Percentiles rank a stretch among this genome's conserved stretches.
These are phyloP conservation scores for Bipolaris bicolor DNA, from an alignment of 2,329 filamentous ascomycete genomes.

Conservation along the genomic window DNA sequence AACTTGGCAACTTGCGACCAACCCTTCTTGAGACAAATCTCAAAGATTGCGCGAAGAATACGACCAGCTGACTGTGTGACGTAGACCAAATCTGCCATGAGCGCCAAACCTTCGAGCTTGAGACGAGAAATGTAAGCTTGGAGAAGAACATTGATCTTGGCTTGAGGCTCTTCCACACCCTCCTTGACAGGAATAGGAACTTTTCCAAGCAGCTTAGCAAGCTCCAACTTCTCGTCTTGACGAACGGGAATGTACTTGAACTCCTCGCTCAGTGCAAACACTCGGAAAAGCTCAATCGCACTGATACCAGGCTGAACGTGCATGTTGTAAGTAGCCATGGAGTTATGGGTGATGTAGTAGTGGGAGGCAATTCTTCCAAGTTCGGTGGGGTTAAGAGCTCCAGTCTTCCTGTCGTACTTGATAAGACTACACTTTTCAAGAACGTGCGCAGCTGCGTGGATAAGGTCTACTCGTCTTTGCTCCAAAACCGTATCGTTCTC, in stretches of 20 bases:
- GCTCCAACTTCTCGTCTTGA: conserved; percentile 95
- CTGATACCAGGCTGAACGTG: conserved; percentile 92
- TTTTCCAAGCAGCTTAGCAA: conserved; percentile 85
- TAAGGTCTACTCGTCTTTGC: conserved; percentile 95
- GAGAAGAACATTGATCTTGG: conserved; percentile 96
- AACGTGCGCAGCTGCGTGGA: conserved; percentile 89
- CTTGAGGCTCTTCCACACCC: conserved; percentile 93
- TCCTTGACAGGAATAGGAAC: conserved; percentile 98
- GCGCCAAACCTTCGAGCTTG: conserved; percentile 87
- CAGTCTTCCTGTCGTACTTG: conserved; percentile 94
- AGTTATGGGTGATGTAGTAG: conserved; percentile 96
- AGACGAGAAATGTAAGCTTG: conserved; percentile 96
- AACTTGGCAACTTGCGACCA: conserved; percentile 94
- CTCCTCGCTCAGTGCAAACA: conserved; percentile 94
- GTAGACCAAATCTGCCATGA: conserved; percentile 99
- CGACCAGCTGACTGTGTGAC: conserved; percentile 97
- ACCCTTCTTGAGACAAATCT: conserved; percentile 95
- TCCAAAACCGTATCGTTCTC: conserved; percentile 89
- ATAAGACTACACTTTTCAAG: conserved; percentile 86
- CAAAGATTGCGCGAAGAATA: conserved; percentile 93
- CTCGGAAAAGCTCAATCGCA: conserved; percentile 93
- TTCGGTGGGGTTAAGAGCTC: conserved; percentile 87
- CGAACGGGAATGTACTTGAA: conserved; percentile 99
- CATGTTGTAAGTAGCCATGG: conserved; percentile 96
- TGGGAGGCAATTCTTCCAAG: conserved; percentile 95